A percentile compares a stretch with the other conserved stretches of the same genome.
phyloP scores from a whole-genome alignment of 192 early-diverging fungal genomes.

The Backusella australiensis region DNA sequence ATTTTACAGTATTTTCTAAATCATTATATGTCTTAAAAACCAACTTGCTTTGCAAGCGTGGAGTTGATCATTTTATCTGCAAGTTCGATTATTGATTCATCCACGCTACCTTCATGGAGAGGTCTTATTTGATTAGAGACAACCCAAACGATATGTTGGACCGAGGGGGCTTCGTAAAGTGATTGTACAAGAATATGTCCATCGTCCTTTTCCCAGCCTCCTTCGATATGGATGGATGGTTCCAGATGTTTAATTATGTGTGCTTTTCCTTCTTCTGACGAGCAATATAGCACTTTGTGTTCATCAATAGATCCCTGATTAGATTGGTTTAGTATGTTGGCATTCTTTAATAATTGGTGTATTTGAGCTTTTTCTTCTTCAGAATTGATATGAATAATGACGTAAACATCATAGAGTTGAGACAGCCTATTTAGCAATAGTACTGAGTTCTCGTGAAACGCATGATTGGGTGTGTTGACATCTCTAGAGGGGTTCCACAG shows the following conservation, averaged over 20 bases:
- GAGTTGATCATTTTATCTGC: slow-evolving; percentile 5
- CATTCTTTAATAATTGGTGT: slow-evolving; percentile 40
- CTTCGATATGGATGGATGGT: slow-evolving; percentile 65
- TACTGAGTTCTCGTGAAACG: slow-evolving; percentile 60
- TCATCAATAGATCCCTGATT: slow-evolving; percentile 46
- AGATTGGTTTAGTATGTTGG: slow-evolving; percentile 30
- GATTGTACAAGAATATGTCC: slow-evolving; percentile 16
- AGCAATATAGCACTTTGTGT: slow-evolving; percentile 65
- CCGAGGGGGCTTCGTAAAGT: background rate
- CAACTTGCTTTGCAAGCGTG: slow-evolving; percentile 3
- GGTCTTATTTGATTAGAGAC: slow-evolving; percentile 3
- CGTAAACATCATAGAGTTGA: slow-evolving; percentile 49
- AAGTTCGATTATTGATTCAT: slow-evolving; percentile 4
- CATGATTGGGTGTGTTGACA: slow-evolving; percentile 64
- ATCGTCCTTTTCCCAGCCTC: slow-evolving; percentile 40
- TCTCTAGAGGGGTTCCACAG: slow-evolving; percentile 78
- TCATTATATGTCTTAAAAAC: background rate
- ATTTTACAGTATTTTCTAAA: background rate
- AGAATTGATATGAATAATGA: slow-evolving; percentile 55
- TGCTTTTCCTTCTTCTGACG: slow-evolving; percentile 59
- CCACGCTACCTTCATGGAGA: background rate
- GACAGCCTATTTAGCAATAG: slow-evolving; percentile 54
- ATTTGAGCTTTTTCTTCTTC: slow-evolving; percentile 59
- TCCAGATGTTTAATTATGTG: slow-evolving; percentile 71
- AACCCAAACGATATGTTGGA: slow-evolving; percentile 1